Conservation (phyloP, 176 grass and related monocot species). For the Oryza brachyantha region DNA sequence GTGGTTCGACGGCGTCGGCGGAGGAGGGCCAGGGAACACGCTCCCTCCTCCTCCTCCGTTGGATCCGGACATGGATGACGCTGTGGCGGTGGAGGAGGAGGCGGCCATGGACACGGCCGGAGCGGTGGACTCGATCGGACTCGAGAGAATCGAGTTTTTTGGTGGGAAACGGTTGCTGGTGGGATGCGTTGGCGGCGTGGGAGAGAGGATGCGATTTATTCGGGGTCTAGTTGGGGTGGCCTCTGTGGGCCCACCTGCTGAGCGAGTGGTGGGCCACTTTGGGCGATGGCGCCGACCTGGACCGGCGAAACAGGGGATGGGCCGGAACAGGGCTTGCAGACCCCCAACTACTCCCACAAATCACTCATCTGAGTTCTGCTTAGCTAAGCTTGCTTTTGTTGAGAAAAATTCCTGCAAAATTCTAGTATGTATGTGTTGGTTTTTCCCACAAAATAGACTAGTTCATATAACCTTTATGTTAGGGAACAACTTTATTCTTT, state of each 20-base stretch:
- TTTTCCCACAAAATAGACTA: not conserved
- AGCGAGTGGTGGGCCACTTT: not conserved
- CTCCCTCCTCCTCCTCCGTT: not conserved
- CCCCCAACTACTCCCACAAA: not conserved
- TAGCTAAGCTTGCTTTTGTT: not conserved
- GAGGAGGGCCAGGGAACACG: conserved; percentile 46
- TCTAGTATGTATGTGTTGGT: not conserved
- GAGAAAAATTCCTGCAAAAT: not conserved
- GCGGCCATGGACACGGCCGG: conserved; percentile 38
- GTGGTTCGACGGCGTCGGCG: conserved; percentile 35
- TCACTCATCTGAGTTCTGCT: not conserved
- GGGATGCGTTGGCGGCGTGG: not conserved
- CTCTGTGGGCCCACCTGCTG: conserved; percentile 9
- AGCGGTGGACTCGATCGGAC: not conserved
- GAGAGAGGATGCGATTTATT: not conserved
- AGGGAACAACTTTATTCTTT: not conserved
- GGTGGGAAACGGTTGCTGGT: conserved; percentile 20
- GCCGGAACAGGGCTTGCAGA: not conserved
- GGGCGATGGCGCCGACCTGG: not conserved
- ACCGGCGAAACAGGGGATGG: not conserved
- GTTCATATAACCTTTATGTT: too few relatives aligned
- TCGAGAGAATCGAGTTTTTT: not conserved
- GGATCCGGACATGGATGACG: not conserved
- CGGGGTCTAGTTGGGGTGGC: not conserved
- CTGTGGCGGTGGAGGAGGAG: conserved; percentile 27